Base-by-base conservation (phyloP, 2,329 filamentous ascomycete genomes). In the Septoria petroselini region DNA sequence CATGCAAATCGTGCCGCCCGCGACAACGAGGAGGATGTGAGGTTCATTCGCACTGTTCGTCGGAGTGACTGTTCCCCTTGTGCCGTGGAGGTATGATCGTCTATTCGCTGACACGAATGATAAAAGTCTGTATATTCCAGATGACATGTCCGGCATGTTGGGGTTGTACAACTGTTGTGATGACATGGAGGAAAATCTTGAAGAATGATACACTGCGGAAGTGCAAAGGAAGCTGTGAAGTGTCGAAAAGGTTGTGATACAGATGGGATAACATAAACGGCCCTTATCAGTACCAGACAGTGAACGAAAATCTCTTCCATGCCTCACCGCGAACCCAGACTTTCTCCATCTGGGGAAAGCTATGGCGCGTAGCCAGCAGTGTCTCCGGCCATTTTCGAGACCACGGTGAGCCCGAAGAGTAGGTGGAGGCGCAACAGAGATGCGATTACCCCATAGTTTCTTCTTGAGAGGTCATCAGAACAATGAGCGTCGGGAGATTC, bases 1-100 rank as follows among this genome's bases (percentile, higher is more conserved):
- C 91, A 96, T 95, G 72, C 89, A 95, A 63, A 95, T 95, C 5
- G 86, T 90, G 37, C 86, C 86, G 53, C 79, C 90, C 9, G 91
- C 95, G 74, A 94, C 91, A 69, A 95, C 88, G 63, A 95, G 86
- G 58, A 96, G 76, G 9, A 96, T 86, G 2, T 50, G 55, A 2
- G 58, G 59, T 23, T 64, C 62, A 21, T 33, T 35, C 3, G 39
- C 34, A 14, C 34, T 48, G 14, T 53, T 47, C 8, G 31, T 42
- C 2, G 44, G 44, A 15, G 49, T 46, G 4, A 14, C 43, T 2
- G 44, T 43, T 9, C 41, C 35, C 25, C 38, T 35, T 2, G 46
- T 29, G 33, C 41, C 42, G 29, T 47, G 45, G 31, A 45, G 39
- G 35, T 50, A 30, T 30, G 41, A 44, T 45, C 50, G 33, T 49